A percentile compares a stretch with the other conserved stretches of the same genome.
These are phyloP conservation scores for Parmales sp. DNA, from an alignment of 108 stramenopile genomes.

Conservation along the genomic window DNA sequence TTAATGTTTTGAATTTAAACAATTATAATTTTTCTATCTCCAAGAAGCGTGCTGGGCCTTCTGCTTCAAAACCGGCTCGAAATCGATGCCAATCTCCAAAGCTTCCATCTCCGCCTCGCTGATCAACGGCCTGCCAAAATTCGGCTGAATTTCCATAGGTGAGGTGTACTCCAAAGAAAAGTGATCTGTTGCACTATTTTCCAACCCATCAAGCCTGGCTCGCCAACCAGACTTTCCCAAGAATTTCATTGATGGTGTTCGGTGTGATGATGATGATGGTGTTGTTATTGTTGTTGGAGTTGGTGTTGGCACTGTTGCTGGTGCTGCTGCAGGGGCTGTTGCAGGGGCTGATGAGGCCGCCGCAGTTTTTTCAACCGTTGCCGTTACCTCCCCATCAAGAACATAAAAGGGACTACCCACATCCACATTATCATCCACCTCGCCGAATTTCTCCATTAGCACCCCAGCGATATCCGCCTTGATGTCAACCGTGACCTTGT, in stretches of 20 bases:
- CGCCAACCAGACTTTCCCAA: constrained; percentile 79
- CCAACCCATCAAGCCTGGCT: constrained; percentile 12
- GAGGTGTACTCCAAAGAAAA: neutral
- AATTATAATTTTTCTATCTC: too few relatives aligned
- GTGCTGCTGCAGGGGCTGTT: constrained; percentile 8
- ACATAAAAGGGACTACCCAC: constrained; percentile 63
- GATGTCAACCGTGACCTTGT: constrained; percentile 87
- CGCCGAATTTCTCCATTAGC: constrained; percentile 55
- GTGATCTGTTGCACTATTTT: neutral
- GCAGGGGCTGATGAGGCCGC: constrained; percentile 16
- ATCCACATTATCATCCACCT: constrained; percentile 68
- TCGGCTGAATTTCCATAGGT: constrained; percentile 39
- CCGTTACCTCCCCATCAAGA: constrained; percentile 55
- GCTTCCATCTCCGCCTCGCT: constrained; percentile 85
- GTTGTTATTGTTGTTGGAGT: neutral
- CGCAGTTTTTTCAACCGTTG: constrained; percentile 25
- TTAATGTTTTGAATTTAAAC: too few relatives aligned
- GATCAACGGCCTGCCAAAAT: constrained; percentile 69
- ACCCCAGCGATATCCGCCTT: constrained; percentile 70
- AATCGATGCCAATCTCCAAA: constrained; percentile 62
- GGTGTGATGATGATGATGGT: constrained; percentile 8
- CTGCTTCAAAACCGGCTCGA: too few relatives aligned
- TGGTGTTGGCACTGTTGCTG: constrained; percentile 10
- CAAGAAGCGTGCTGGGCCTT: too few relatives aligned
- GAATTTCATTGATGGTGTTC: constrained; percentile 77